phyloP scores from a whole-genome alignment of 2,329 filamentous ascomycete species.

The Botrytis deweyae region DNA sequence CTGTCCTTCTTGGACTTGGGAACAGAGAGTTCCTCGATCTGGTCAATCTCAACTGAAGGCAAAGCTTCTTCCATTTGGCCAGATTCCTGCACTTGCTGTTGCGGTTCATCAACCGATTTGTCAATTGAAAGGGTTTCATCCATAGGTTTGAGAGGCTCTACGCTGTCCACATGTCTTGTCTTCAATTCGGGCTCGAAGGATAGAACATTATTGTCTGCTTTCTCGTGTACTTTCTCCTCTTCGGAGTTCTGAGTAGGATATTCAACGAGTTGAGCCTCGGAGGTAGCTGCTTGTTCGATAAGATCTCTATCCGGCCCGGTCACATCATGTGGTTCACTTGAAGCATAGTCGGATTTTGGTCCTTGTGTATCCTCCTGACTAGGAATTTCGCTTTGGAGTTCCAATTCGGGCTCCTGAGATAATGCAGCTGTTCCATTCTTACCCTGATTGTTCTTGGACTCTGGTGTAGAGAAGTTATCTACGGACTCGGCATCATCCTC shows the following conservation, averaged over 20 bases:
- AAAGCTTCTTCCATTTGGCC: slow-evolving; percentile 7
- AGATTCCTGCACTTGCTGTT: slow-evolving; percentile 16
- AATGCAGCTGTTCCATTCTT: background rate
- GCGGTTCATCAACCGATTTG: background rate
- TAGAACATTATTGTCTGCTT: background rate
- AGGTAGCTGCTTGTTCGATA: background rate
- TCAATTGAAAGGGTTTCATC: background rate
- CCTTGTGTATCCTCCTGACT: slow-evolving; percentile 2
- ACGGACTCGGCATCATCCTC: background rate
- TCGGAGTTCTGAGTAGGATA: background rate
- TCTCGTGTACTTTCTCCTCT: background rate
- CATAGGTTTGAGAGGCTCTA: background rate
- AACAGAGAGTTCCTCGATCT: slow-evolving; percentile 20
- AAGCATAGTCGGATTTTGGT: slow-evolving; percentile 8
- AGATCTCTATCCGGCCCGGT: background rate
- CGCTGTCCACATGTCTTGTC: background rate
- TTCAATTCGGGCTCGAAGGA: background rate
- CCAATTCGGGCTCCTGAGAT: background rate
- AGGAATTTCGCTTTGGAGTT: background rate
- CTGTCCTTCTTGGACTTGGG: slow-evolving; percentile 29
- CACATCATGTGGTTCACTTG: slow-evolving; percentile 19
- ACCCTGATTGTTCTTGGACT: slow-evolving; percentile 29
- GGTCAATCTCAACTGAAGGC: slow-evolving; percentile 12
- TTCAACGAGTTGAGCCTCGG: background rate
- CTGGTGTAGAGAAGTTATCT: slow-evolving; percentile 9